Base-by-base conservation (phyloP, 179 eudicot genomes). In the Nepenthes alata region DNA sequence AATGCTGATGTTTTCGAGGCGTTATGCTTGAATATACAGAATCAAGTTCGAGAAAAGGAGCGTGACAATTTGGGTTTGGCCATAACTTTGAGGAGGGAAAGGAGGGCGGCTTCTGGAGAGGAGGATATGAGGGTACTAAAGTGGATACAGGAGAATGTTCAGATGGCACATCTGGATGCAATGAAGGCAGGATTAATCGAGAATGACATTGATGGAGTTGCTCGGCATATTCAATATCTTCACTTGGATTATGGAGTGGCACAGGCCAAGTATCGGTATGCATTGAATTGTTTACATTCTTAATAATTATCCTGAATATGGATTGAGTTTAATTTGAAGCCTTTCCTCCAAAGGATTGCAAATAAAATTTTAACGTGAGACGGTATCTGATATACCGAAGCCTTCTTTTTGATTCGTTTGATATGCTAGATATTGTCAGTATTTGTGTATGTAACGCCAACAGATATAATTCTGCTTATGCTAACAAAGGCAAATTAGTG, bases 201-300 rank as follows among this genome's bases (percentile, higher is more conserved):
- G 6, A 69, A 62, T 25, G 85, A 89, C 54, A 69, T 61, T 49
- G 83, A 86, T 69, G 78, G 81, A 58, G 85, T 74, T 8, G 59
- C 73, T 57, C 67, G 72, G 37, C 96, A 84, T 77, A 63, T 89
- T 55, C 80, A 75, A 14, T 84, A 79, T 77, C 82, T 91, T 74
- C 87, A 78, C 59, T 70, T 84, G 65, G 83, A 80, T 38, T 73
- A 77, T 72, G 95, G 85, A 53, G 82, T 91, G 11, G 69, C 72
- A 52, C 81, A 91, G 75, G 71, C 63, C 11, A 81, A 81, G 66
- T 91, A 89, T 59, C 78, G 98, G 98, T 91, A 81, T 53, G 79
- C 37, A 11, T 62, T 47, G 16, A 59, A 39, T 57, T 3, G 35
- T 35, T 45, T 59, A 67, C 14, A 7, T 34, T 64, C 11, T 37